Percentiles rank a stretch among this genome's conserved stretches.
phyloP scores from a whole-genome alignment of 306 rosid genomes.

The Cicer chorassanicum region DNA sequence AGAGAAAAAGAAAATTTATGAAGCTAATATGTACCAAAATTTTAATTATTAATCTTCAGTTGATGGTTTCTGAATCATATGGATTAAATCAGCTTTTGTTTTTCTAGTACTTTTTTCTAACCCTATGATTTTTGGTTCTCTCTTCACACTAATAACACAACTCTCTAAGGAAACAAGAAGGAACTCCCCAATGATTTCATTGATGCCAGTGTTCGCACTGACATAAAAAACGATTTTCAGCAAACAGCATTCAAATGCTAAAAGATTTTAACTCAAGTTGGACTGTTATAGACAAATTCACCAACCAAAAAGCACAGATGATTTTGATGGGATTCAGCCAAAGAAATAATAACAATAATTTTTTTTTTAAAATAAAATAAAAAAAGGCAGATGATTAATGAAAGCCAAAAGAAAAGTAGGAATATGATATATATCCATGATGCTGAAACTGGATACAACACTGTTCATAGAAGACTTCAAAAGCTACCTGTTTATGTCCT shows the following conservation, averaged over 20 bases:
- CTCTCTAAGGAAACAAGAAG: slow-evolving; percentile 1
- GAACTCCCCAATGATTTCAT: slow-evolving; percentile 1
- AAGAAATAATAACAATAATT: neutral
- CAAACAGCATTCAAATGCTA: slow-evolving; percentile 10
- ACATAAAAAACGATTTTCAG: neutral
- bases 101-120: slow-evolving; percentile 1
- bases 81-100: neutral
- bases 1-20: neutral
- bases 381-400: neutral
- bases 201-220: neutral
- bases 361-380: neutral
- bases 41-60: neutral
- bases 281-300: neutral
- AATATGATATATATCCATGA: slow-evolving; percentile 22
- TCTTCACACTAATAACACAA: neutral
- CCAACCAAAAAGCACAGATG: slow-evolving; percentile 5
- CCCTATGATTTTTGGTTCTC: neutral
- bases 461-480: slow-evolving; percentile 14
- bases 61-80: neutral
- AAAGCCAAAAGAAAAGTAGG: slow-evolving; percentile 18
- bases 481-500: slow-evolving; percentile 81
- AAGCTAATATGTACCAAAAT: neutral
- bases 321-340: neutral
- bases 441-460: neutral
- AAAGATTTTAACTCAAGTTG: slow-evolving; percentile 14